A percentile compares a stretch with the other conserved stretches of the same genome.
Evolutionary conservation across 805 yeast genomes (phyloP).

Genomic region (Cyberlindnera misumaiensis): DNA sequence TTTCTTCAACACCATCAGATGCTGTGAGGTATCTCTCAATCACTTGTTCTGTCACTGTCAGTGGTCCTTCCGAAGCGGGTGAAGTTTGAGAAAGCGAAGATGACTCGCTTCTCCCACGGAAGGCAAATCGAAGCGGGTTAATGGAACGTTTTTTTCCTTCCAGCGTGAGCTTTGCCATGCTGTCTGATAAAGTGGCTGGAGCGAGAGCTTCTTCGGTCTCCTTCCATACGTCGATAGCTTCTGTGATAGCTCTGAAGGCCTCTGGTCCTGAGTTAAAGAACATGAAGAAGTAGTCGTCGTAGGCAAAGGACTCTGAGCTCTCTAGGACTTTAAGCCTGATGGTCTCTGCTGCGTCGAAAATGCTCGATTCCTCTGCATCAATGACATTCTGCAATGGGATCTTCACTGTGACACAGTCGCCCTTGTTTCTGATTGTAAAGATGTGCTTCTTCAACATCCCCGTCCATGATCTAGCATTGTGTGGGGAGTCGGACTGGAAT

Average conservation of each 20-base stretch:
- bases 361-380: slow-evolving; percentile 49
- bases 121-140: slow-evolving; percentile 1
- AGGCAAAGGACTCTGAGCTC: slow-evolving; percentile 40
- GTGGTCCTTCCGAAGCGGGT: background rate
- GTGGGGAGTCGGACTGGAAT: slow-evolving; percentile 67
- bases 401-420: slow-evolving; percentile 67
- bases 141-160: slow-evolving; percentile 3
- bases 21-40: slow-evolving; percentile 12
- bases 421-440: slow-evolving; percentile 64
- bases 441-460: slow-evolving; percentile 66
- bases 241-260: slow-evolving; percentile 34
- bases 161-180: slow-evolving; percentile 3
- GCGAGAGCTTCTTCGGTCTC: background rate
- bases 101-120: slow-evolving; percentile 2
- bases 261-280: slow-evolving; percentile 49
- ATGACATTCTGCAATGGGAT: slow-evolving; percentile 67
- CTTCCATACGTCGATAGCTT: slow-evolving; percentile 24
- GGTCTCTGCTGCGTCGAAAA: slow-evolving; percentile 51
- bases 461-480: slow-evolving; percentile 77
- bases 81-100: background rate
- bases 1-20: slow-evolving; percentile 12
- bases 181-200: slow-evolving; percentile 4
- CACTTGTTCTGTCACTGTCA: slow-evolving; percentile 12
- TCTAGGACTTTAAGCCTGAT: slow-evolving; percentile 58
- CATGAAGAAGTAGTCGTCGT: slow-evolving; percentile 67